These are phyloP conservation scores for Neurospora sp. DNA, from an alignment of 495 filamentous ascomycete genomes.

Conservation along the genomic window DNA sequence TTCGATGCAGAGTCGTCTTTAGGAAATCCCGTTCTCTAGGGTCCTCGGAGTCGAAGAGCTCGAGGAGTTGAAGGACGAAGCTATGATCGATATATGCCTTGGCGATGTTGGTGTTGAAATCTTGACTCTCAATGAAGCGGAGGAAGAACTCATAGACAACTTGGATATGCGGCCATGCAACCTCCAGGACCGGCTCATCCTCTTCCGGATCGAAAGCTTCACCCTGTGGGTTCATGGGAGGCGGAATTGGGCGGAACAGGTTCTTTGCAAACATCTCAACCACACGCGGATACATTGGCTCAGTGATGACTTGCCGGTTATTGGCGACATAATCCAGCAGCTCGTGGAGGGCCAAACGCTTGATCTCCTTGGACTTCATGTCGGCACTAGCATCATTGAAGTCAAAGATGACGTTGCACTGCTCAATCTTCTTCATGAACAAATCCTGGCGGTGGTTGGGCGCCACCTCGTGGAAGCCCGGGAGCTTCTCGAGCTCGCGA, in stretches of 20 bases:
- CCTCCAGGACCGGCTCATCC: conserved; percentile 95
- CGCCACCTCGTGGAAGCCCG: conserved; percentile 97
- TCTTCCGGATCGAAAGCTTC: conserved; percentile 99
- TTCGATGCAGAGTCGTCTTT: conserved; percentile 95
- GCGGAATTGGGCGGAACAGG: conserved; percentile 91
- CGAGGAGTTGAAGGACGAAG: conserved; percentile 94
- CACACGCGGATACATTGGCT: conserved; percentile 97
- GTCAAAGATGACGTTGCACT: conserved; percentile 99
- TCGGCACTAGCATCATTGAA: conserved; percentile 98
- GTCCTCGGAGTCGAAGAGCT: conserved; percentile 98
- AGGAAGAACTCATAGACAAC: conserved; percentile 99
- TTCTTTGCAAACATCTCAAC: conserved; percentile 99
- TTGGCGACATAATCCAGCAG: conserved; percentile 97
- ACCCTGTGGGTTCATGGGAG: conserved; percentile 92
- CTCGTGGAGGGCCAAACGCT: conserved; percentile 91
- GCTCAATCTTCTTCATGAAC: conserved; percentile 99
- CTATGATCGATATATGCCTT: conserved; percentile 97
- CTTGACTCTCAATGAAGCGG: conserved; percentile 96
- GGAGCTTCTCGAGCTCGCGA: conserved; percentile 90
- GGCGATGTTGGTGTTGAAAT: conserved; percentile 99
- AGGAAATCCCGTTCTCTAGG: conserved; percentile 94
- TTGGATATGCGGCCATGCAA: conserved; percentile 98
- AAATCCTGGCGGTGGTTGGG: conserved; percentile 92
- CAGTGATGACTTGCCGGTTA: conserved; percentile 95
- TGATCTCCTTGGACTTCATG: conserved; percentile 99